A percentile compares a stretch with the other conserved stretches of the same genome.
Conservation (phyloP, 257 asterid species). For the Hygrophila difformis region DNA sequence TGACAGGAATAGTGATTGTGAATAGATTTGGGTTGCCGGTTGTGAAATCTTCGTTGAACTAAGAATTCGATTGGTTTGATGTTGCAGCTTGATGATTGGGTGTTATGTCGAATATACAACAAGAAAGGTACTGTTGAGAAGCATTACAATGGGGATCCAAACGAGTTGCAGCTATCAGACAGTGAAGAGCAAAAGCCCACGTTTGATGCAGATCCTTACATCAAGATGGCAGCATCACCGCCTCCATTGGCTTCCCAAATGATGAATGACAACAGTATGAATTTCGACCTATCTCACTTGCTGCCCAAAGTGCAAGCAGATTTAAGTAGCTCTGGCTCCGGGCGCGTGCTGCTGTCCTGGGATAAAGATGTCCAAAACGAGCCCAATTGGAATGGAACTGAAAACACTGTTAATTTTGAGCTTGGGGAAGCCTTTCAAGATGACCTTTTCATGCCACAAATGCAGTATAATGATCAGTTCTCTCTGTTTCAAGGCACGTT, state of each 20-base stretch:
- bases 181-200: slow-evolving; percentile 37
- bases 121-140: slow-evolving; percentile 56
- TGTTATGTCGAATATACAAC: too few species aligned
- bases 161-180: slow-evolving; percentile 19
- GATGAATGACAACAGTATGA: slow-evolving; percentile 23
- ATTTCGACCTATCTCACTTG: slow-evolving; percentile 31
- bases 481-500: too few species aligned
- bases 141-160: slow-evolving; percentile 21
- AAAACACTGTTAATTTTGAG: background rate
- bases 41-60: too few species aligned
- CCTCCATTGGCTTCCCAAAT: slow-evolving; percentile 13
- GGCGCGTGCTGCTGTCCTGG: background rate
- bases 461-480: too few species aligned
- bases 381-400: background rate
- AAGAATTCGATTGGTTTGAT: slow-evolving; percentile 72
- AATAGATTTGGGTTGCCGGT: too few species aligned
- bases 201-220: slow-evolving; percentile 5
- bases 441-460: too few species aligned
- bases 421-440: background rate
- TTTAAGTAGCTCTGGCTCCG: slow-evolving; percentile 1
- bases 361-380: background rate
- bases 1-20: too few species aligned
- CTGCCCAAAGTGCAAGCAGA: slow-evolving; percentile 1
- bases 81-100: too few species aligned
- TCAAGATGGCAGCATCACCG: slow-evolving; percentile 12